Conservation (phyloP, 2,329 filamentous ascomycete genomes). For the Nothophaeocryptopus gaeumannii region DNA sequence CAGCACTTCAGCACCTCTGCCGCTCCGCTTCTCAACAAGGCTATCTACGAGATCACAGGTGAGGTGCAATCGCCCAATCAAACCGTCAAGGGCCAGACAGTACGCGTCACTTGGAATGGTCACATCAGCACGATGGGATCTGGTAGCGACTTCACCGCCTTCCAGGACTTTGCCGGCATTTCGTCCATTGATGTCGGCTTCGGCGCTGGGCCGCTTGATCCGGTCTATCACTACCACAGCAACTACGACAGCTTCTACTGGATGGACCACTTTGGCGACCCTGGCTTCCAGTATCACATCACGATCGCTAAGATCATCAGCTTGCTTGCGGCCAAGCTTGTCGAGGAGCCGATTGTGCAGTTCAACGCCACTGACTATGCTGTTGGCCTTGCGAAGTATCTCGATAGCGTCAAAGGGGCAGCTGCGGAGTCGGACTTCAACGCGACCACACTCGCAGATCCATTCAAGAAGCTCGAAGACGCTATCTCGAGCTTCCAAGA, state of each 20-base stretch:
- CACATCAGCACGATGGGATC: constrained; percentile 55
- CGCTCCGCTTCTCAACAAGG: constrained; percentile 71
- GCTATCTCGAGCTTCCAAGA: constrained; percentile 50
- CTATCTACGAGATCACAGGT: constrained; percentile 65
- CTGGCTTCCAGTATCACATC: constrained; percentile 57
- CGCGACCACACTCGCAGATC: constrained; percentile 23
- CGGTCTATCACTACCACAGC: constrained; percentile 73
- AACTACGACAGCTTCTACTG: constrained; percentile 84
- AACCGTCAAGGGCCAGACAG: constrained; percentile 64
- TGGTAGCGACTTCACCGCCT: constrained; percentile 52
- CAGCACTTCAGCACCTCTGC: constrained; percentile 63
- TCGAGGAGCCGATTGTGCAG: constrained; percentile 47
- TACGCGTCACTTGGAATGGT: constrained; percentile 61
- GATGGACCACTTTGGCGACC: constrained; percentile 77
- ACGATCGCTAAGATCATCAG: constrained; percentile 48
- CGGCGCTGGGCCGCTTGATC: constrained; percentile 32
- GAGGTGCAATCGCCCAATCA: constrained; percentile 68
- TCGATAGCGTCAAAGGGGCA: constrained; percentile 40
- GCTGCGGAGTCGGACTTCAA: constrained; percentile 23
- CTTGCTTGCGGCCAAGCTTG: constrained; percentile 45
- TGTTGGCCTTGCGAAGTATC: constrained; percentile 41
- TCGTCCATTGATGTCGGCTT: constrained; percentile 50
- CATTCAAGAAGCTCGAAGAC: constrained; percentile 47
- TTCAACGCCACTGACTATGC: constrained; percentile 51
- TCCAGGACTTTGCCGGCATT: constrained; percentile 53